Evolutionary conservation across 1,139 yeast genomes (phyloP), one percentile per base, ranked within the genome.

Genomic region (Suhomyces bokatorum): DNA sequence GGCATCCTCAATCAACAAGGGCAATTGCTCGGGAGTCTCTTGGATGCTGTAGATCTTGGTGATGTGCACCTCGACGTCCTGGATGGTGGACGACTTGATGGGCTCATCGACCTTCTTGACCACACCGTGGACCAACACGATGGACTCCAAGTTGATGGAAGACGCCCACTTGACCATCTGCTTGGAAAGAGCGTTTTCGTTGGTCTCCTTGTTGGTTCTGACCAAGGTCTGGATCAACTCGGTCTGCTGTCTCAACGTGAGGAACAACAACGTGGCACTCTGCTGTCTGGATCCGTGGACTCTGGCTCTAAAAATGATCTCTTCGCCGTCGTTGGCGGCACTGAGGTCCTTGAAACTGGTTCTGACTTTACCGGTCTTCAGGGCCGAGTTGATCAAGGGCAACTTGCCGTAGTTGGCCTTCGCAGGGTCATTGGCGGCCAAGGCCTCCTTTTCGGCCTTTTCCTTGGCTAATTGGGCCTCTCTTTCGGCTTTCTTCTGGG

Each of bases 151-250:
- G 64, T 82, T 86, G 63, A 93, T 78, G 37, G 87, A 74, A 24
- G 95, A 89, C 35, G 91, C 85, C 97, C 97, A 93, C 70, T 93
- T 93, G 55, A 91, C 96, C 95, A 95, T 87, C 67, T 87, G 96
- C 72, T 93, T 93, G 43, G 96, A 87, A 46, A 95, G 77, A 27
- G 82, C 71, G 27, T 77, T 78, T 49, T 79, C 80, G 60, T 82
- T 80, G 43, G 73, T 66, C 52, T 75, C 79, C 51, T 65, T 63
- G 54, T 79, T 78, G 49, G 84, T 80, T 64, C 87, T 87, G 52
- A 89, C 75, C 55, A 93, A 78, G 47, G 88, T 96, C 75, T 91
- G 98, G 57, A 91, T 80, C 60, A 86, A 70, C 47, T 81, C 78
- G 45, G 81, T 74, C 73, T 89, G 96, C 73, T 93, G 99, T 75